Conservation (phyloP, 129 eudicot genomes). For the Flaveria brownii region DNA sequence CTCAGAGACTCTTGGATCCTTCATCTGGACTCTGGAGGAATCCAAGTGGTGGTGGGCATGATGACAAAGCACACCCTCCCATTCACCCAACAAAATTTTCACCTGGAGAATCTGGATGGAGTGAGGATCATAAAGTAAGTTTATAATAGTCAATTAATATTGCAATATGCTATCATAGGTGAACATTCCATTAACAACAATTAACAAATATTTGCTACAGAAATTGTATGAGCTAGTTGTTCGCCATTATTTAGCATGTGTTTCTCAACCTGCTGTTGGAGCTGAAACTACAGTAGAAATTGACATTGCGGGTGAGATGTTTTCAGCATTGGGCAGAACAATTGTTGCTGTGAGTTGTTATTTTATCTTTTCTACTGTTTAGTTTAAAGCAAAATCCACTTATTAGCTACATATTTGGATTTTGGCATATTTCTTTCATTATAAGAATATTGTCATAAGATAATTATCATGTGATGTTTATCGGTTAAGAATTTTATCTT, state of each 20-base stretch:
- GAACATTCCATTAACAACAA: background rate
- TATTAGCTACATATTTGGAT: slow-evolving; percentile 14
- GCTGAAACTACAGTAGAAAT: slow-evolving; percentile 93
- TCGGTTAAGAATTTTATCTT: too few relatives aligned
- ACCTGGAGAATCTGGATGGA: slow-evolving; percentile 88
- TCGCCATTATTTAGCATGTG: slow-evolving; percentile 96
- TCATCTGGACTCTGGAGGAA: slow-evolving; percentile 85
- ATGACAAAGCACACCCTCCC: slow-evolving; percentile 99
- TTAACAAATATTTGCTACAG: slow-evolving; percentile 41
- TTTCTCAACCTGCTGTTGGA: slow-evolving; percentile 92
- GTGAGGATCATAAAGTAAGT: slow-evolving; percentile 84
- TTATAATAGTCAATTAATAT: slow-evolving; percentile 11
- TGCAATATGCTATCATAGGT: slow-evolving; percentile 7
- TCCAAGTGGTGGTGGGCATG: slow-evolving; percentile 87
- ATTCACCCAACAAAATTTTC: slow-evolving; percentile 98
- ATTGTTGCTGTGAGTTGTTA: slow-evolving; percentile 76
- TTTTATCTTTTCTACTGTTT: background rate
- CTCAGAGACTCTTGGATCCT: slow-evolving; percentile 76
- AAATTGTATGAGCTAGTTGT: slow-evolving; percentile 90
- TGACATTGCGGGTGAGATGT: slow-evolving; percentile 90
- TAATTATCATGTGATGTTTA: too few relatives aligned
- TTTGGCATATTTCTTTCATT: background rate
- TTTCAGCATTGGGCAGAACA: slow-evolving; percentile 82
- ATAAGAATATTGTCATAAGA: background rate
- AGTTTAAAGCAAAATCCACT: slow-evolving; percentile 3